These are phyloP conservation scores for Yamadazyma tumulicola DNA, from an alignment of 805 yeast genomes.

Conservation along the genomic window DNA sequence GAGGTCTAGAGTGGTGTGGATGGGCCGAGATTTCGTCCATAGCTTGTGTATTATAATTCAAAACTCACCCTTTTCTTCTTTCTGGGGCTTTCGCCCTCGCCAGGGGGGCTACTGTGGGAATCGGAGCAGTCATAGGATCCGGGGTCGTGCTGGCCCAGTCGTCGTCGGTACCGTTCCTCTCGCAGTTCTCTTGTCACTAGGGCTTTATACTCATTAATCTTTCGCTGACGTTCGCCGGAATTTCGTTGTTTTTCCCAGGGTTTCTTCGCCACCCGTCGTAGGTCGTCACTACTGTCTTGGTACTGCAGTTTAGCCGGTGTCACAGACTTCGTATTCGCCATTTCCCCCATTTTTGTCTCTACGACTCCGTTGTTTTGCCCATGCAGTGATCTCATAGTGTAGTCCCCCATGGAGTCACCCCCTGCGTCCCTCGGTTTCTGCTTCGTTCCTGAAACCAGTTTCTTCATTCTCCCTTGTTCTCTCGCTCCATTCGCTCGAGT, in stretches of 20 bases:
- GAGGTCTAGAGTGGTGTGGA: no score
- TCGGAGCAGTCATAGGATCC: neutral
- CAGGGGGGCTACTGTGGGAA: slow-evolving; percentile 1
- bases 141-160: slow-evolving; percentile 3
- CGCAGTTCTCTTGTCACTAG: slow-evolving; percentile 25
- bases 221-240: slow-evolving; percentile 15
- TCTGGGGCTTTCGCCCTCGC: slow-evolving; percentile 12
- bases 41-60: slow-evolving; percentile 7
- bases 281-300: no score
- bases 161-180: slow-evolving; percentile 15
- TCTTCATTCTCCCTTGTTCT: neutral
- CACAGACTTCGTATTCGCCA: no score
- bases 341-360: no score
- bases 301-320: no score
- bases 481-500: no score
- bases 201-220: slow-evolving; percentile 24
- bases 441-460: neutral
- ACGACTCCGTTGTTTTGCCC: no score
- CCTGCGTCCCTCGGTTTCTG: slow-evolving; percentile 11
- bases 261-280: no score
- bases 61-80: slow-evolving; percentile 29
- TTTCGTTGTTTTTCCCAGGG: slow-evolving; percentile 12
- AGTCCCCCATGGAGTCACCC: no score
- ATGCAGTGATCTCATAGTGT: no score
- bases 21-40: no score